Conservation (phyloP, 2,329 filamentous ascomycete genomes). For the Colletotrichum karsti region DNA sequence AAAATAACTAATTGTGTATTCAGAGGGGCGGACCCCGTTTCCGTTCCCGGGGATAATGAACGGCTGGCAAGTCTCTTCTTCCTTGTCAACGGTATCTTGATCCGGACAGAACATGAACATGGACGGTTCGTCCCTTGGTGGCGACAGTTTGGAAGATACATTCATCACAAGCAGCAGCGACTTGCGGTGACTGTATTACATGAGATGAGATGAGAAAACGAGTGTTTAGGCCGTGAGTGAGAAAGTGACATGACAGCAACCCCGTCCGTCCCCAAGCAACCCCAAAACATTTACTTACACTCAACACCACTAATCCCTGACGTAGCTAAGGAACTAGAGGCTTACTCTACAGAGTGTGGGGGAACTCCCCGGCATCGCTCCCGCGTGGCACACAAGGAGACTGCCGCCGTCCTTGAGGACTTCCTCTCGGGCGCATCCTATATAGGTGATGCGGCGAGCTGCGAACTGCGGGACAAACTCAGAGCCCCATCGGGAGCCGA, state of each 20-base stretch:
- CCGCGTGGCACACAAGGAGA: conserved; percentile 19
- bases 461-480: neutral
- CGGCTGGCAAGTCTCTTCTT: neutral
- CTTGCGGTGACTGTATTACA: too few species aligned
- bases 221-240: too few species aligned
- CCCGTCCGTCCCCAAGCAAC: neutral
- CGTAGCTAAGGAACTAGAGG: neutral
- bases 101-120: too few species aligned
- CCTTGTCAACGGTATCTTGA: neutral
- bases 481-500: neutral
- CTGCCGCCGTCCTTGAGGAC: neutral
- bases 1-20: neutral
- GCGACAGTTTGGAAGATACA: too few species aligned
- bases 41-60: neutral
- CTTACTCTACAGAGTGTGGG: conserved; percentile 11
- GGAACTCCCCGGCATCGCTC: conserved; percentile 24
- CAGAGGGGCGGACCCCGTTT: conserved; percentile 4
- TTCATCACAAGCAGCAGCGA: too few species aligned
- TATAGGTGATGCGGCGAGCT: conserved; percentile 14
- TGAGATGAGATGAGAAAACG: too few species aligned
- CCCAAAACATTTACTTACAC: neutral
- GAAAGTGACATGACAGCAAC: neutral
- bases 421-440: conserved; percentile 13
- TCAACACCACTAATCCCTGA: neutral
- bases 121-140: too few species aligned